Base-by-base conservation (phyloP, 169 alveolate genomes). In the Plasmodium vivax region DNA sequence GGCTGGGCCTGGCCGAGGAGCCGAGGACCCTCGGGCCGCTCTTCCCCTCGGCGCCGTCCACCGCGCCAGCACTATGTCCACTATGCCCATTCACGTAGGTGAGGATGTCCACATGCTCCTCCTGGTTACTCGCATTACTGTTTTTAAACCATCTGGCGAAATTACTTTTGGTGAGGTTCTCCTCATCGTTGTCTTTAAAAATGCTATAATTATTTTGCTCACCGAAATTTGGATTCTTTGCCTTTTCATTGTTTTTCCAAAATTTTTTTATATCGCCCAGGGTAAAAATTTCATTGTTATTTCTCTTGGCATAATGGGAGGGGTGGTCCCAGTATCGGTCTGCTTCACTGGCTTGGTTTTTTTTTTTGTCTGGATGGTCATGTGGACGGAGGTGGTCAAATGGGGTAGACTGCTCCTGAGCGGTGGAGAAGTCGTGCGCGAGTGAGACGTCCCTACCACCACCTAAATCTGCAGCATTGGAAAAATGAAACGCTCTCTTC, bases 171-270 rank as follows among this genome's bases (percentile, higher is more conserved):
- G 91, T 41, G 30, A 88, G 74, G 14, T 88, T 88, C 41, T 88
- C 94, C 19, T 88, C 94, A n/a, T 88, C 94, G 45, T 80, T 88
- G 41, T 87, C 93, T 45, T 87, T 87, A 74, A 87, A 87, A 75
- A 87, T 87, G 68, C 73, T 54, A 32, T 56, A 75, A 32, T 36
- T 87, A 10, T 72, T 72, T 36, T 62, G 81, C 27, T 77, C 68
- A 23, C 5, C 3, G 27, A 75, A 47, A 12, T 43, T 47, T 2
- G 6, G 19, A 45, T 87, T 54, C 38, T 79, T 56, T 32, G 19
- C 27, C 41, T 58, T 87, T 19, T 88, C 94, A 36, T 88, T 88
- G 56, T 88, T 72, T 30, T 88, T 80, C 38, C 77, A 36, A 62
- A 23, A 88, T 19, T 88, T 88, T 80, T 88, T 88, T 5, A 88